These are phyloP conservation scores for Seiridium unicorne DNA, from an alignment of 2,329 filamentous ascomycete genomes.

Conservation along the genomic window DNA sequence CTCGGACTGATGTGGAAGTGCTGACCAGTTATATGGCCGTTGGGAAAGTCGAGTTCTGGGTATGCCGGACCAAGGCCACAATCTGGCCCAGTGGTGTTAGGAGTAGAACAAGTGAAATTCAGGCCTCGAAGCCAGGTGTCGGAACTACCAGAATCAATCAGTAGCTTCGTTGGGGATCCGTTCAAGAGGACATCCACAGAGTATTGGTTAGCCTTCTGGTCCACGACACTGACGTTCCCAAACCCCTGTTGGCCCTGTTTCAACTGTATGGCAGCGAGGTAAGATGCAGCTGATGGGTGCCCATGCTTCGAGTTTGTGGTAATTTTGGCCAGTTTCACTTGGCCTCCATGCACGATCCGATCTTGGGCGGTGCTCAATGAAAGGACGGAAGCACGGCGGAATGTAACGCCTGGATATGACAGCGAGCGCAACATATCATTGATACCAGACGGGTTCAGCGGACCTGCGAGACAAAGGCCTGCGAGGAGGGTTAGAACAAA, in stretches of 20 bases:
- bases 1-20: conserved; percentile 47
- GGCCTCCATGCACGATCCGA: conserved; percentile 10
- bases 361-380: background rate
- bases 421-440: background rate
- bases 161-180: conserved; percentile 24
- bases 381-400: background rate
- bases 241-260: conserved; percentile 11
- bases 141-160: conserved; percentile 50
- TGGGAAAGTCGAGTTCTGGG: conserved; percentile 34
- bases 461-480: conserved; percentile 8
- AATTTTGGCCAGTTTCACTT: conserved; percentile 5
- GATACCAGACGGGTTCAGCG: background rate
- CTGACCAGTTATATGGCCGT: conserved; percentile 35
- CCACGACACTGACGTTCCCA: conserved; percentile 31
- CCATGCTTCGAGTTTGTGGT: background rate
- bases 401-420: background rate
- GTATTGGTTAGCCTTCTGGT: conserved; percentile 30
- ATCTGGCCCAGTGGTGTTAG: conserved; percentile 28
- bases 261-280: background rate
- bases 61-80: conserved; percentile 36
- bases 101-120: conserved; percentile 40
- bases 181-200: conserved; percentile 25
- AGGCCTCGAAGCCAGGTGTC: conserved; percentile 47
- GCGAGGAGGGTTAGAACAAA: conserved; percentile 9
- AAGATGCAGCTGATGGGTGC: background rate